Conservation (phyloP, 257 asterid species). For the Jacaranda mimosifolia region DNA sequence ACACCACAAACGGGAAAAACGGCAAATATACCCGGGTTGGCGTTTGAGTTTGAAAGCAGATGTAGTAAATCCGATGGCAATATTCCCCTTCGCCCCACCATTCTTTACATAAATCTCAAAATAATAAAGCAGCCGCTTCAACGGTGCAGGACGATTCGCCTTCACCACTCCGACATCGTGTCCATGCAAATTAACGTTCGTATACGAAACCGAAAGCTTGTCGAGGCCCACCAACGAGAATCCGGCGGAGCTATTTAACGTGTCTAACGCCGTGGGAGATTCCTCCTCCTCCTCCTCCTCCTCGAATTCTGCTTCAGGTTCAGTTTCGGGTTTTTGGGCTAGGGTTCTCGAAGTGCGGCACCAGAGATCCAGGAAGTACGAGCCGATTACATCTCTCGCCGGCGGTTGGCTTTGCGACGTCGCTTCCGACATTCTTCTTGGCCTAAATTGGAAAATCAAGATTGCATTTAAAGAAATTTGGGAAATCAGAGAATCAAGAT, state of each 20-base stretch:
- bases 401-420: slow-evolving; percentile 52
- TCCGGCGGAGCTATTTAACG: slow-evolving; percentile 80
- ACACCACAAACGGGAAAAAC: neutral
- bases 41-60: slow-evolving; percentile 78
- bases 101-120: slow-evolving; percentile 82
- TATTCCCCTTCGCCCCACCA: slow-evolving; percentile 86
- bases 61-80: slow-evolving; percentile 90
- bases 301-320: slow-evolving; percentile 42
- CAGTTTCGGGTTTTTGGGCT: slow-evolving; percentile 47
- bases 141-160: slow-evolving; percentile 86
- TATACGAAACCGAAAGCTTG: slow-evolving; percentile 78
- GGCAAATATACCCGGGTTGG: slow-evolving; percentile 79
- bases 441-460: slow-evolving; percentile 33
- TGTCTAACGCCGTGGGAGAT: slow-evolving; percentile 76
- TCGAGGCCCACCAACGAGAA: slow-evolving; percentile 81
- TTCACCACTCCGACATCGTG: slow-evolving; percentile 95
- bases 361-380: slow-evolving; percentile 82
- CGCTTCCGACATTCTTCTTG: slow-evolving; percentile 51
- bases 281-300: slow-evolving; percentile 71
- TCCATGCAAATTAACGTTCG: slow-evolving; percentile 68
- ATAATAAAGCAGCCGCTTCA: slow-evolving; percentile 74
- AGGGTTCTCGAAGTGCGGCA: slow-evolving; percentile 62
- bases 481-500: slow-evolving; percentile 30
- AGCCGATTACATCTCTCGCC: slow-evolving; percentile 62
- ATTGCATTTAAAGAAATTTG: slow-evolving; percentile 31